Percentiles rank a stretch among this genome's conserved stretches.
Conservation (phyloP, 2,329 filamentous ascomycete genomes). For the Sphaceloma murrayae region DNA sequence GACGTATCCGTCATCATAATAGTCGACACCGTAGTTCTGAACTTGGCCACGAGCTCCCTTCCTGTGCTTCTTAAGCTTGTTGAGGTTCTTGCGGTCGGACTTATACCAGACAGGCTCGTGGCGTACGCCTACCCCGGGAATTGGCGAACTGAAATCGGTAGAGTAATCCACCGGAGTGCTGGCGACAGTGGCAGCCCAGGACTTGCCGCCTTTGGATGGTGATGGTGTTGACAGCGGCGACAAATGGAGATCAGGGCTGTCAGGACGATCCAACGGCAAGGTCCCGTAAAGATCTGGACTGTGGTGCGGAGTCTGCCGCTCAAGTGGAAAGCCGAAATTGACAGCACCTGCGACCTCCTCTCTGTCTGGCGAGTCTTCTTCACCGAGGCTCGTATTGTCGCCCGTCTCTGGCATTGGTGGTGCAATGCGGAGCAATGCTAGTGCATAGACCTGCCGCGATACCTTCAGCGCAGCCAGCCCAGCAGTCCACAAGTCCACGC, state of each 20-base stretch:
- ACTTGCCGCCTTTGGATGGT: neutral
- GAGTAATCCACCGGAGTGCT: conserved; percentile 9
- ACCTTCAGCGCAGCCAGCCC: conserved; percentile 27
- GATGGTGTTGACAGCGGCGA: neutral
- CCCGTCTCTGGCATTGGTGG: neutral
- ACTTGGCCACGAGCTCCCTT: too few relatives aligned
- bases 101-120: conserved; percentile 9
- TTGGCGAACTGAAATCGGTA: conserved; percentile 7
- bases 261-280: neutral
- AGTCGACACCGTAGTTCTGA: too few relatives aligned
- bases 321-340: conserved; percentile 1
- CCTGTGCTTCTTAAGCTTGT: conserved; percentile 8
- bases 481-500: conserved; percentile 32
- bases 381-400: neutral
- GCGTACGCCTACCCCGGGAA: neutral
- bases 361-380: neutral
- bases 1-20: too few relatives aligned
- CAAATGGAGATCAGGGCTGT: neutral
- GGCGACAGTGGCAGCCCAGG: conserved; percentile 5
- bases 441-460: conserved; percentile 25
- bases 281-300: neutral
- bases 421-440: conserved; percentile 15
- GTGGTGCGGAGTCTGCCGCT: neutral
- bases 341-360: neutral
- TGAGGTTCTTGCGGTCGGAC: neutral